Base-by-base conservation (phyloP, 2,329 filamentous ascomycete genomes). In the Botrytis galanthina region DNA sequence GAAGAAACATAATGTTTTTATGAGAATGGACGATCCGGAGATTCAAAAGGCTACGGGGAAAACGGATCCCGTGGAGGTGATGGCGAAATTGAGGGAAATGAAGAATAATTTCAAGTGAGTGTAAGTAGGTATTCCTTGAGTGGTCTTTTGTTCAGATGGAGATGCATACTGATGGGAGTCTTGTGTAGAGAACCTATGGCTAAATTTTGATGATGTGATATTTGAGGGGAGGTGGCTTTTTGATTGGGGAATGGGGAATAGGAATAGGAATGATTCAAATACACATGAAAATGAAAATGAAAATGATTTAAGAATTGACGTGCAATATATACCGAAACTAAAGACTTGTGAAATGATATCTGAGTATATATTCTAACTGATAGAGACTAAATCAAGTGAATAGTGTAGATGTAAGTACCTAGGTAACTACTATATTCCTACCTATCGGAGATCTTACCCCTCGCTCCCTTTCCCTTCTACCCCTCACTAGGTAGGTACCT, bases 1-100 rank as follows among this genome's bases (percentile, higher is more conserved):
- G 84, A 98, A 98, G 93, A 85, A 93, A 84, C 94, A 98, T 82
- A 99, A 99, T 80, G 93, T 97, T 2, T 99, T 99, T 80, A 98
- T 99, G 96, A 89, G 93, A 77, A 87, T 97, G 51, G 86, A 94
- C 88, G 95, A 98, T 78, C 92, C 94, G 0, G 89, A 88, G 75
- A 91, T 99, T 71, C 93, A 97, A 80, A 92, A 94, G 83, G 91
- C 88, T 18, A 96, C 94, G 0, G 94, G 94, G 60, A 90, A 94
- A 84, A 93, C 89, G 0, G 89, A 95, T 59, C 91, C 94, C 0
- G 86, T 95, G 2, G 90, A 92, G 68, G 94, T 98, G 26, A 97
- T 99, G 93, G 88, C 87, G 46, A 91, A 91, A 79, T 84, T 98
- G 79, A 87, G 96, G 72, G 93, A 97, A 83, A 91, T 97, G 91